Evolutionary conservation across 257 asterid species (phyloP), one percentile per base, ranked within the genome.

Genomic region (Przewalskia tangutica): DNA sequence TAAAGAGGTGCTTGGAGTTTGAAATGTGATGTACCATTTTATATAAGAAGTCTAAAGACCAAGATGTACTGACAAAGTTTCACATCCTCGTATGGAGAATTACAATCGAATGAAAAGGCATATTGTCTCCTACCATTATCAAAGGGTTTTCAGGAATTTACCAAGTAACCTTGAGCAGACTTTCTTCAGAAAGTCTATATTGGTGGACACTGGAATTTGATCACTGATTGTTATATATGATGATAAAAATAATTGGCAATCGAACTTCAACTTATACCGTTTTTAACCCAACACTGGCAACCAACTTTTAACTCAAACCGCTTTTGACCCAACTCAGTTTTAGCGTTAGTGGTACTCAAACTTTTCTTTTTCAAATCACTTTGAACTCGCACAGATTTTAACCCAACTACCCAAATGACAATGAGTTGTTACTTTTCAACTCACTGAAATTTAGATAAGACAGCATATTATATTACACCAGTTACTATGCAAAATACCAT

Each of bases 171-270:
- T 48, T 23, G 58, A 73, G 13, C 79, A 73, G 50, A 71, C 78
- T 71, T 71, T 71, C 78, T 44, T 46, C 78, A 20, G 78, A 58
- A 46, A 44, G 78, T 46, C 58, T 71, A 71, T 71, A 71, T 46
- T 2, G 14, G 59, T 50, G 62, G 23, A 23, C 23, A 3, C 18
- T 2, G 11, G 44, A 23, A 50, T 73, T 23, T 32, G 10, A 64
- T 34, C 23, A 48, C 32, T 42, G 55, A 42, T 68, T 68, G 55
- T 17, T 2, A 68, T 34, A 27, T 27, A 27, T 42, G 23, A 68
- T 68, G 16, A 42, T n/a, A 55, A 68, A 18, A 42, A 68, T 36
- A 48, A 50, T 13, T 46, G 78, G 44, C 62, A 73, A 23, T 23
- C 23, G 9, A 73, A 71, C 79, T 23, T 48, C 60, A 73, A 48